These are phyloP conservation scores for Fusarium sp. DNA, from an alignment of 2,329 filamentous ascomycete species.

Conservation along the genomic window DNA sequence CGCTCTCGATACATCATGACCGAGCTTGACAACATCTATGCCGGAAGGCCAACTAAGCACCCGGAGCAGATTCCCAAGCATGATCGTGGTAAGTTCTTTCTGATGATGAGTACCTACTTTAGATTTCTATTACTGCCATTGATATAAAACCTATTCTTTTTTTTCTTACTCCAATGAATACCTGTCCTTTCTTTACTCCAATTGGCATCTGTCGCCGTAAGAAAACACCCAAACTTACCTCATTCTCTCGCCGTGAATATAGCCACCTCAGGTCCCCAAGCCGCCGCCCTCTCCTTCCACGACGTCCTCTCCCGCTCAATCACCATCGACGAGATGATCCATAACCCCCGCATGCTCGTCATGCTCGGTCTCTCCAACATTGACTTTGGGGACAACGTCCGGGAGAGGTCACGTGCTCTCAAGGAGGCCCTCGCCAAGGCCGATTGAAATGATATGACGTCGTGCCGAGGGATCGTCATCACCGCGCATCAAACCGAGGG, in stretches of 20 bases:
- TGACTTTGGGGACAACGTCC: slow-evolving; percentile 45
- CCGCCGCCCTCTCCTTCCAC: slow-evolving; percentile 41
- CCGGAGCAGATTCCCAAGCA: slow-evolving; percentile 49
- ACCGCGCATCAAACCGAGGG: background rate
- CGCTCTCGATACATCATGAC: slow-evolving; percentile 53
- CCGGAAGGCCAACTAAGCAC: slow-evolving; percentile 45
- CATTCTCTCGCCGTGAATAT: background rate
- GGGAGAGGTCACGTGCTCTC: slow-evolving; percentile 41
- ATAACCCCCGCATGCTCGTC: slow-evolving; percentile 42
- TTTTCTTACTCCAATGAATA: background rate
- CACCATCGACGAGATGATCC: slow-evolving; percentile 47
- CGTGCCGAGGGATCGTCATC: slow-evolving; percentile 16
- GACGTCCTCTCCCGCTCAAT: slow-evolving; percentile 46
- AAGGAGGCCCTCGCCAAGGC: slow-evolving; percentile 31
- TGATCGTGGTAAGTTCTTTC: slow-evolving; percentile 38
- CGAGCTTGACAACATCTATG: slow-evolving; percentile 52
- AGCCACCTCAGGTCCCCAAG: slow-evolving; percentile 35
- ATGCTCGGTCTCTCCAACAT: slow-evolving; percentile 46
- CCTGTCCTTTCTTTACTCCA: background rate
- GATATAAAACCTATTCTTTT: background rate
- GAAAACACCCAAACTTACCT: background rate
- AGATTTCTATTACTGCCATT: background rate
- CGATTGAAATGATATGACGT: slow-evolving; percentile 14
- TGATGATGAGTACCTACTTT: background rate
- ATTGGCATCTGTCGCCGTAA: background rate